Evolutionary conservation across 441 rosid genomes (phyloP), one percentile per base, ranked within the genome.

Genomic region (Manihot esculenta): DNA sequence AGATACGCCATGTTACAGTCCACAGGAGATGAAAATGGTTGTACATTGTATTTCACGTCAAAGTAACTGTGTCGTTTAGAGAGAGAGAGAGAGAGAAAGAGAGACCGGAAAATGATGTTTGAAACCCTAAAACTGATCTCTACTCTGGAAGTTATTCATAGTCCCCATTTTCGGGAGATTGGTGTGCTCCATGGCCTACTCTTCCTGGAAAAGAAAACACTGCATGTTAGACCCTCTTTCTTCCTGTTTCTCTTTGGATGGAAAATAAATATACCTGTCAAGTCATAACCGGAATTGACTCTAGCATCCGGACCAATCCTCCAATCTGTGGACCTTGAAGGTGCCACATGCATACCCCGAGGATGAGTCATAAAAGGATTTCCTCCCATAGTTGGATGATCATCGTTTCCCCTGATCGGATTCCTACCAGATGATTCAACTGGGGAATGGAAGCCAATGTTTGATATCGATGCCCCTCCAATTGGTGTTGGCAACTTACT

Each of bases 131-230:
- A 58, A 66, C 71, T 2, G 26, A 72, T 35, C 69, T 72, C 75
- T 82, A 89, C 62, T 86, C 92, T 14, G 82, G 82, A 11, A 81
- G 72, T 76, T 80, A 86, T 45, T 85, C 86, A 49, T 87, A 86
- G 72, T 86, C 87, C 48, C 95, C 87, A 51, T 87, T 89, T 80
- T 84, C 88, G 0, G 88, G 88, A 15, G 93, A 86, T 58, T 84
- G 87, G 77, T 71, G 63, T n/a, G 65, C 73, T 66, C 75, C 79
- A 23, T 54, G 88, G 60, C 85, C 85, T 73, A 79, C 50, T 82
- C 90, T 80, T 77, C 89, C 94, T 84, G 86, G 69, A 81, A 74
- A 70, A 74, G 45, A 74, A 61, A 38, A 59, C 42, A 59, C 7
- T 73, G 20, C 38, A 67, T 35, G 69, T 66, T 73, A 66, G 60